These are phyloP conservation scores for Solanum ahanhuiri DNA, from an alignment of 257 asterid species.

Conservation along the genomic window DNA sequence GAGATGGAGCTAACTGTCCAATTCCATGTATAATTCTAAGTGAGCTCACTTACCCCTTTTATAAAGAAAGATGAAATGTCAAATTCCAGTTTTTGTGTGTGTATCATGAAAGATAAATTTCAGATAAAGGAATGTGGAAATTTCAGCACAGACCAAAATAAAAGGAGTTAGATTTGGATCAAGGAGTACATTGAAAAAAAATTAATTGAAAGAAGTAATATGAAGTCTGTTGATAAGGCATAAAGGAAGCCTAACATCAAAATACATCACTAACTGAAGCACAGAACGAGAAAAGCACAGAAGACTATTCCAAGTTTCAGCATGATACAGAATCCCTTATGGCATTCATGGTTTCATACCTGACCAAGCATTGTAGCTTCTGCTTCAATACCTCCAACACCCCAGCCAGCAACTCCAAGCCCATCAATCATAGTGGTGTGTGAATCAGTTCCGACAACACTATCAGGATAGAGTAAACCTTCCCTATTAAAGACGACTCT, in stretches of 20 bases:
- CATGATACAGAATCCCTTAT: not conserved
- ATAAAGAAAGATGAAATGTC: not conserved
- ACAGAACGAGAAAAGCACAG: not conserved
- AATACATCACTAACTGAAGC: not conserved
- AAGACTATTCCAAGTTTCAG: not conserved
- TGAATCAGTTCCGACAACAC: constrained; percentile 96
- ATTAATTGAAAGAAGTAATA: not conserved
- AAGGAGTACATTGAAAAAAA: not conserved
- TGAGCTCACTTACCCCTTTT: not conserved
- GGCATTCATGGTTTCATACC: constrained; percentile 23
- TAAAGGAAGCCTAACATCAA: not conserved
- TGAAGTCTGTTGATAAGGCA: not conserved
- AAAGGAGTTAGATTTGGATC: not conserved
- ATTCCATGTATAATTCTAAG: not conserved
- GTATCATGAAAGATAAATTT: not conserved
- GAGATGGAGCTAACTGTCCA: not conserved
- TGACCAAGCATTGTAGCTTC: constrained; percentile 99
- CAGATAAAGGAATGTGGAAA: not conserved
- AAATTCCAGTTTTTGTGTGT: not conserved
- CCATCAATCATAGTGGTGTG: constrained; percentile 99
- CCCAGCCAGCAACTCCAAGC: constrained; percentile 99
- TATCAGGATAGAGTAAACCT: constrained; percentile 88
- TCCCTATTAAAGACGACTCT: constrained; percentile 83
- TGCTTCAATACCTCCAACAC: constrained; percentile 98
- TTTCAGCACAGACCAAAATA: not conserved